A percentile compares a stretch with the other conserved stretches of the same genome.
phyloP scores from a whole-genome alignment of 495 filamentous ascomycete species.

The Durotheca rogersii region DNA sequence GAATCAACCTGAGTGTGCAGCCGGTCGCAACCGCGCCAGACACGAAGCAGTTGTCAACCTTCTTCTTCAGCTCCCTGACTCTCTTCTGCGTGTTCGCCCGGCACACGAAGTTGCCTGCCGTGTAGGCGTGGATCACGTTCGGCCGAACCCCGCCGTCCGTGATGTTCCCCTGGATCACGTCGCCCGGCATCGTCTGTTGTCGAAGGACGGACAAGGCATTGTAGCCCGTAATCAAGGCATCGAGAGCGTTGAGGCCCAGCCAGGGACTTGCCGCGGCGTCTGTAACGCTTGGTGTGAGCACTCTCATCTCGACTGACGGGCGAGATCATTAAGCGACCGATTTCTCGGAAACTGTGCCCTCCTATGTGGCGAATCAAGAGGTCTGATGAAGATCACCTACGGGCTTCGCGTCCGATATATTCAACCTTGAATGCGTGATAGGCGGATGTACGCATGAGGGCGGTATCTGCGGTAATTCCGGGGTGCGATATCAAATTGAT shows the following conservation, averaged over 20 bases:
- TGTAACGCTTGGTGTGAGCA: constrained; percentile 19
- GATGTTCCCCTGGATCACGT: constrained; percentile 61
- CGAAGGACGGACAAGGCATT: constrained; percentile 62
- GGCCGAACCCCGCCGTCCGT: constrained; percentile 58
- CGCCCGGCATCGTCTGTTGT: constrained; percentile 62
- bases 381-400: constrained; percentile 14
- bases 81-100: constrained; percentile 50
- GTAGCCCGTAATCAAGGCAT: constrained; percentile 62
- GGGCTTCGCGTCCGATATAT: constrained; percentile 52
- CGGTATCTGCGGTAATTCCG: constrained; percentile 44
- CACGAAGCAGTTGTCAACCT: constrained; percentile 58
- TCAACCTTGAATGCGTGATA: constrained; percentile 50
- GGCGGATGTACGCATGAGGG: constrained; percentile 51
- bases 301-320: too few relatives aligned
- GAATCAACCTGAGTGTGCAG: constrained; percentile 51
- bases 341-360: too few relatives aligned
- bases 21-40: constrained; percentile 63
- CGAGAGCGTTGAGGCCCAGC: constrained; percentile 64
- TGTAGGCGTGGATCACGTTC: constrained; percentile 62
- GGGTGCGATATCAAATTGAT: constrained; percentile 65
- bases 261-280: constrained; percentile 66
- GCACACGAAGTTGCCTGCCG: constrained; percentile 55
- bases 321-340: too few relatives aligned
- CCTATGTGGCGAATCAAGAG: not conserved
- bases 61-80: constrained; percentile 49